These are phyloP conservation scores for Petunia secreta DNA, from an alignment of 257 asterid species.

Conservation along the genomic window DNA sequence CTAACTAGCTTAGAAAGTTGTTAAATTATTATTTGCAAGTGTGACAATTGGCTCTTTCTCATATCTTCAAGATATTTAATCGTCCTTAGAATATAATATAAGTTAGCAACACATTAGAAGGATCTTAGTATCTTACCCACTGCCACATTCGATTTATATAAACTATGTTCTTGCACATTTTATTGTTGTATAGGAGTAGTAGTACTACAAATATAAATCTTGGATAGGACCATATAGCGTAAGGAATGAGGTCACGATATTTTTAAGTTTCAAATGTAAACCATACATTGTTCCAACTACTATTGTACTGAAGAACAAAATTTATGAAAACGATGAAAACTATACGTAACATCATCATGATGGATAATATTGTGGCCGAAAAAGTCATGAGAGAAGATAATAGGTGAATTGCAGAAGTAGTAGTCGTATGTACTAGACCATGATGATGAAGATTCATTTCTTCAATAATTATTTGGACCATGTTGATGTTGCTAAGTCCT, in stretches of 20 bases:
- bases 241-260: conserved; percentile 8
- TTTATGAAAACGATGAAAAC: not conserved
- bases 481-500: not conserved
- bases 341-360: not conserved
- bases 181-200: not conserved
- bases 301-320: not conserved
- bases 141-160: conserved; percentile 12
- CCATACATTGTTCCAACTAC: not conserved
- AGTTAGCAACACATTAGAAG: not conserved
- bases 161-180: not conserved
- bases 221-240: not conserved
- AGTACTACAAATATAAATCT: not conserved
- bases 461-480: not conserved
- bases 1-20: not conserved
- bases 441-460: not conserved
- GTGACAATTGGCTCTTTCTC: conserved; percentile 6
- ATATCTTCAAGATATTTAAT: not conserved
- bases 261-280: not conserved
- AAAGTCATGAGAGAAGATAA: not conserved
- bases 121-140: conserved; percentile 23
- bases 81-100: not conserved
- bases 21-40: conserved; percentile 9
- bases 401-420: not conserved
- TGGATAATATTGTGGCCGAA: not conserved
- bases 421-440: too few species aligned